Percentiles rank a stretch among this genome's conserved stretches.
phyloP scores from a whole-genome alignment of 495 filamentous ascomycete genomes.

The Neurospora sp. region DNA sequence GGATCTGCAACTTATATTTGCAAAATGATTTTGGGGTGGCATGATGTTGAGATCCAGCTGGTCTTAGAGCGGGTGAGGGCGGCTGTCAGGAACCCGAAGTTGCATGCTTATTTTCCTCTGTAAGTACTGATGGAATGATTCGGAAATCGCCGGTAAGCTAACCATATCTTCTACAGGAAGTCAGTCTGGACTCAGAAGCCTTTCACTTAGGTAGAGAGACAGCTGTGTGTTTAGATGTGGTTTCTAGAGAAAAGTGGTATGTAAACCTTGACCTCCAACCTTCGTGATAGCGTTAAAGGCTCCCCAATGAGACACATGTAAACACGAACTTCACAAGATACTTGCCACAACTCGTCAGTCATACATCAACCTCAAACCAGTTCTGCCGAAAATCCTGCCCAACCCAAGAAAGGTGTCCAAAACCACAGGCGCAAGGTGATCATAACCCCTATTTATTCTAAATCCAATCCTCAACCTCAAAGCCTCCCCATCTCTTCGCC shows the following conservation, averaged over 20 bases:
- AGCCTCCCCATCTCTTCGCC: too few relatives aligned
- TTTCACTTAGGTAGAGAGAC: background rate
- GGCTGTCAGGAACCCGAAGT: constrained; percentile 25
- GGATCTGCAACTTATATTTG: constrained; percentile 34
- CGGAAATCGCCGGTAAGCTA: background rate
- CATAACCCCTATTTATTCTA: background rate
- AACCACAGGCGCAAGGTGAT: background rate
- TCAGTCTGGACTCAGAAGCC: background rate
- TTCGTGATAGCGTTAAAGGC: background rate
- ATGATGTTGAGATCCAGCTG: constrained; percentile 33
- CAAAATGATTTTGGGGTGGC: constrained; percentile 35
- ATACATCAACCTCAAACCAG: background rate
- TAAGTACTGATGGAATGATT: constrained; percentile 10
- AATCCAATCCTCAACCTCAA: too few relatives aligned
- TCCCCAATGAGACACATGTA: background rate
- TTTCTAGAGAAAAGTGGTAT: background rate
- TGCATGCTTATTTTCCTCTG: constrained; percentile 35
- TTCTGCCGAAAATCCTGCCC: background rate
- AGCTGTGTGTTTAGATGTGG: background rate
- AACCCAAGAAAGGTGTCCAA: background rate
- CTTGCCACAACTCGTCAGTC: background rate
- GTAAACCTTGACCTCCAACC: background rate
- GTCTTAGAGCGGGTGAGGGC: constrained; percentile 27
- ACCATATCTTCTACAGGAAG: background rate
- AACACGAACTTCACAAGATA: background rate